These are phyloP conservation scores for Laetiporus sulphureus DNA, from an alignment of 1,284 basidiomycete species.

Conservation along the genomic window DNA sequence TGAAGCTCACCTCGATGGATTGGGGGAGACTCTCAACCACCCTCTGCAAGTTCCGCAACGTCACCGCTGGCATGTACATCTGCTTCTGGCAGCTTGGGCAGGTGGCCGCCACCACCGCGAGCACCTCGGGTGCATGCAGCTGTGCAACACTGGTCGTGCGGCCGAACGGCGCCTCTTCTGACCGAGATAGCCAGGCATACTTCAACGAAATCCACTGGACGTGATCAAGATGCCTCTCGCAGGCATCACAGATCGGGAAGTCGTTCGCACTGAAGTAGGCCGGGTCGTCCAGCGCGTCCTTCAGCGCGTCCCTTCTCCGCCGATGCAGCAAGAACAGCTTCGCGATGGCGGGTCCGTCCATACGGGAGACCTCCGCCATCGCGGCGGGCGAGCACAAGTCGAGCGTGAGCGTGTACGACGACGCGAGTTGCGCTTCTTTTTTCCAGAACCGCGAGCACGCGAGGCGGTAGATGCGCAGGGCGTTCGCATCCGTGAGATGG, in stretches of 20 bases:
- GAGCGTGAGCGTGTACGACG: slow-evolving; percentile 31
- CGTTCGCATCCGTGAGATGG: slow-evolving; percentile 35
- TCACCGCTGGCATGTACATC: not conserved
- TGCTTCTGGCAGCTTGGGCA: not conserved
- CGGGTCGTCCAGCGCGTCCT: slow-evolving; percentile 13
- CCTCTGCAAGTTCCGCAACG: not conserved
- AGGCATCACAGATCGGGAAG: not conserved
- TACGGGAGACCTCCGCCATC: slow-evolving; percentile 10
- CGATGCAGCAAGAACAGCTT: slow-evolving; percentile 19
- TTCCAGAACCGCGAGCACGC: slow-evolving; percentile 51
- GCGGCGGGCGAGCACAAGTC: slow-evolving; percentile 37
- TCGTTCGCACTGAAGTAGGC: not conserved
- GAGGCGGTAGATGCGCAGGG: slow-evolving; percentile 44
- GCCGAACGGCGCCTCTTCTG: not conserved
- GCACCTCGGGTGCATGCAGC: no score
- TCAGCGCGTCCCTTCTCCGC: slow-evolving; percentile 13
- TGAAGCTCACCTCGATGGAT: not conserved
- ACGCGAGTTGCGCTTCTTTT: slow-evolving; percentile 42
- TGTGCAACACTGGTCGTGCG: no score
- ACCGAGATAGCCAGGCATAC: not conserved
- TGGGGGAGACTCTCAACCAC: not conserved
- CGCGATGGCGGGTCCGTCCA: slow-evolving; percentile 13
- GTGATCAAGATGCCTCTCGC: slow-evolving; percentile 6
- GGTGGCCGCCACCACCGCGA: not conserved
- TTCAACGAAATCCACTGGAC: slow-evolving; percentile 5